phyloP scores from a whole-genome alignment of 306 rosid species.

The Fragaria ananassa region DNA sequence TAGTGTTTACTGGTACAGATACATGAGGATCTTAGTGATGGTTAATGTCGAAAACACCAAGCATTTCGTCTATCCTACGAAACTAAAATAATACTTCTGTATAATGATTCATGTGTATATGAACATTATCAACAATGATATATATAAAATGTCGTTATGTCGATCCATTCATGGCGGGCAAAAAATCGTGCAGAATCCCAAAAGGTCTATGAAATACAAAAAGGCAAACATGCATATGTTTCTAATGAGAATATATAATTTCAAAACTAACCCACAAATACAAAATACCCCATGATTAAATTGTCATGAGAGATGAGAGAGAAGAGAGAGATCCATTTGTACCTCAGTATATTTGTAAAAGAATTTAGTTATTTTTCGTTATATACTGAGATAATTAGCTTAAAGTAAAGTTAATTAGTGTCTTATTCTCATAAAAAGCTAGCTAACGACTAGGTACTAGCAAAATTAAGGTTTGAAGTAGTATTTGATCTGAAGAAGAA shows the following conservation, averaged over 20 bases:
- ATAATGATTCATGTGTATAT: not conserved
- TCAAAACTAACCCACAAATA: conserved; percentile 9
- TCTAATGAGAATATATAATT: conserved; percentile 8
- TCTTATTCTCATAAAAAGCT: conserved; percentile 7
- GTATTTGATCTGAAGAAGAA: conserved; percentile 1
- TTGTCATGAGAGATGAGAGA: conserved; percentile 17
- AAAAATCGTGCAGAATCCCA: conserved; percentile 29
- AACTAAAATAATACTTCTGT: not conserved
- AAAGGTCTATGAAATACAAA: conserved; percentile 12
- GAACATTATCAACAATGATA: not conserved
- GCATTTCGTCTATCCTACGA: conserved; percentile 7
- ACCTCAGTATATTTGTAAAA: conserved; percentile 7
- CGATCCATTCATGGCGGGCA: conserved; percentile 21
- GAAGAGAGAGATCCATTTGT: not conserved
- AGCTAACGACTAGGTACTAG: not conserved
- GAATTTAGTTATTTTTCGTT: not conserved
- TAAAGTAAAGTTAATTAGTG: conserved; percentile 16
- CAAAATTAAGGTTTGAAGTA: conserved; percentile 31
- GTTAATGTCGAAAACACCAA: conserved; percentile 2
- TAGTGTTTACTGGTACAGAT: not conserved
- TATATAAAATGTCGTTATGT: conserved; percentile 6
- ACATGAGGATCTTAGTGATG: conserved; percentile 11
- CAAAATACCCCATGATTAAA: conserved; percentile 1
- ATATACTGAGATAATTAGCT: not conserved
- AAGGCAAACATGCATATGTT: conserved; percentile 13